phyloP scores from a whole-genome alignment of 208 protist genomes.

The Phytomonas sp. region DNA sequence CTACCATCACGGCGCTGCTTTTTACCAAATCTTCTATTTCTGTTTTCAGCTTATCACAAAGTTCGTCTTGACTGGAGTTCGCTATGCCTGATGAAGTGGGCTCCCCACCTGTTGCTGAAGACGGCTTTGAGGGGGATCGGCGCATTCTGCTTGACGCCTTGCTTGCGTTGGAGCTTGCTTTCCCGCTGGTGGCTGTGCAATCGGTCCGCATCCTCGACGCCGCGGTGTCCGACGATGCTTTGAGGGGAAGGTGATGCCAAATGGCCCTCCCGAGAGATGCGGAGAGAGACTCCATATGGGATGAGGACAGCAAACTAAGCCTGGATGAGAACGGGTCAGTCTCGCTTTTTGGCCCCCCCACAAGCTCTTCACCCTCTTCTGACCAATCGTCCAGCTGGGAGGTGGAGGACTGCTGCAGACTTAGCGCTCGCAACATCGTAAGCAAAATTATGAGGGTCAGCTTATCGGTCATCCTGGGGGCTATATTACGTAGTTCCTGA shows the following conservation, averaged over 20 bases:
- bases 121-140: not conserved
- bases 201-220: not conserved
- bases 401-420: not conserved
- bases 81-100: not conserved
- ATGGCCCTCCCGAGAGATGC: not conserved
- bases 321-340: not conserved
- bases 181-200: not conserved
- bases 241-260: not conserved
- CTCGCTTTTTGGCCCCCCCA: not conserved
- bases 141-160: not conserved
- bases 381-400: not conserved
- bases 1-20: not conserved
- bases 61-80: not conserved
- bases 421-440: slow-evolving; percentile 17
- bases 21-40: not conserved
- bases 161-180: not conserved
- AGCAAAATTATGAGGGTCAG: not conserved
- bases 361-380: not conserved
- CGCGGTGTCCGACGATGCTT: not conserved
- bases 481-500: slow-evolving; percentile 19
- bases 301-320: not conserved
- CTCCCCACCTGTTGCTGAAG: not conserved
- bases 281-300: not conserved
- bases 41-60: not conserved
- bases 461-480: not conserved